Conservation (phyloP, 2,329 filamentous ascomycete genomes). For the Pseudogymnoascus sp. region DNA sequence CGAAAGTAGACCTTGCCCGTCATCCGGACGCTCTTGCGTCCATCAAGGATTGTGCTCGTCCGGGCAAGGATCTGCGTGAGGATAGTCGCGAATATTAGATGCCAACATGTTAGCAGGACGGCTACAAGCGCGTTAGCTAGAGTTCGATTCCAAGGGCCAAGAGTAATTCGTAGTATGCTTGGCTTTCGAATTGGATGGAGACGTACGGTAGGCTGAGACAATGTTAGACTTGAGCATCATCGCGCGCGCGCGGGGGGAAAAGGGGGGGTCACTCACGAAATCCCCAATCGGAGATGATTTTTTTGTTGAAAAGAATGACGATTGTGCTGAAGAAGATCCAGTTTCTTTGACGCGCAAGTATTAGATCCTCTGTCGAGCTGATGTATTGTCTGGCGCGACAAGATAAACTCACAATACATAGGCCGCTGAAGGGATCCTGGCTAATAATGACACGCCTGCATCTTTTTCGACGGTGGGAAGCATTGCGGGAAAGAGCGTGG, state of each 20-base stretch:
- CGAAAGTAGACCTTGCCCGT: slow-evolving; percentile 51
- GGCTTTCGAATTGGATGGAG: slow-evolving; percentile 1
- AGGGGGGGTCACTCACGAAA: slow-evolving; percentile 52
- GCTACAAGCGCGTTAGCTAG: slow-evolving; percentile 29
- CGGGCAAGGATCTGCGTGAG: slow-evolving; percentile 59
- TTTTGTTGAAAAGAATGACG: slow-evolving; percentile 91
- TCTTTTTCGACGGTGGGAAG: slow-evolving; percentile 1
- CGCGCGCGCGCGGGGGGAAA: background rate
- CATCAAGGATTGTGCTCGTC: slow-evolving; percentile 55
- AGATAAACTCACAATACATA: slow-evolving; percentile 1
- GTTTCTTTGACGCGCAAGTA: slow-evolving; percentile 37
- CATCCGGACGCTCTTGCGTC: slow-evolving; percentile 52
- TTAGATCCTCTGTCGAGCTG: background rate
- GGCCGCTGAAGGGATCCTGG: background rate
- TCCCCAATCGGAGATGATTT: slow-evolving; percentile 65
- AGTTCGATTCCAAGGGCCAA: background rate
- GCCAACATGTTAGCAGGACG: slow-evolving; percentile 58
- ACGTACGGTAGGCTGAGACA: slow-evolving; percentile 38
- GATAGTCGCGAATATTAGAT: slow-evolving; percentile 56
- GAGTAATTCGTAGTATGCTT: background rate
- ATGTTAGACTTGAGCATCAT: slow-evolving; percentile 21
- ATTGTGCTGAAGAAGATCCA: slow-evolving; percentile 82
- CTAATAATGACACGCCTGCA: background rate
- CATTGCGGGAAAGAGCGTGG: background rate
- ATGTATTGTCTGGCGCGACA: background rate